Percentiles rank a stretch among this genome's conserved stretches.
Evolutionary conservation across 2,329 filamentous ascomycete genomes (phyloP).

Genomic region (Ophiostoma sp.): DNA sequence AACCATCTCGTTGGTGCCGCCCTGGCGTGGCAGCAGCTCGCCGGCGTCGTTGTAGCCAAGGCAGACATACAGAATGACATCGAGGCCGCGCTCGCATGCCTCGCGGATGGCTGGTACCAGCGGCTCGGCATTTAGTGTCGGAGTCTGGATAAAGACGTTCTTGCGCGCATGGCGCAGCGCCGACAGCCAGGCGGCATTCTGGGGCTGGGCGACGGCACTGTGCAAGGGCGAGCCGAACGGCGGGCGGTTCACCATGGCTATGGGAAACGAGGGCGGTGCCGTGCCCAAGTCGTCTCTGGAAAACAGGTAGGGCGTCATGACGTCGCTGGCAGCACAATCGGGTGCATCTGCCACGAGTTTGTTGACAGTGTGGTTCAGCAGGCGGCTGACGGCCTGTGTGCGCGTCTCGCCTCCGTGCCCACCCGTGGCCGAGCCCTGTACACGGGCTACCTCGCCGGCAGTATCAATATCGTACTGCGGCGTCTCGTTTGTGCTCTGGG

Average conservation of each 20-base stretch:
- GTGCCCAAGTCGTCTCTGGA: slow-evolving; percentile 16
- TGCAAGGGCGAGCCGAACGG: slow-evolving; percentile 62
- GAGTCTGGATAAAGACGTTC: slow-evolving; percentile 71
- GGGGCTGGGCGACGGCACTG: slow-evolving; percentile 57
- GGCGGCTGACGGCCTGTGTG: slow-evolving; percentile 55
- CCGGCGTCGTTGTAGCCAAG: slow-evolving; percentile 75
- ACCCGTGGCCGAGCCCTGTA: slow-evolving; percentile 53
- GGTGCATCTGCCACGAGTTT: slow-evolving; percentile 48
- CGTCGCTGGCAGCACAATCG: slow-evolving; percentile 45
- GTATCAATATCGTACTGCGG: slow-evolving; percentile 61
- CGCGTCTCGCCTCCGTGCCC: slow-evolving; percentile 44
- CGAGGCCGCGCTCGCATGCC: slow-evolving; percentile 61
- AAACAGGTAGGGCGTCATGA: slow-evolving; percentile 61
- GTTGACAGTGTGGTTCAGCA: slow-evolving; percentile 60
- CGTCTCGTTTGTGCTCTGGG: slow-evolving; percentile 52
- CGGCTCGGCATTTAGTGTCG: slow-evolving; percentile 67
- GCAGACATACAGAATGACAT: slow-evolving; percentile 66
- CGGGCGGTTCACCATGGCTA: slow-evolving; percentile 64
- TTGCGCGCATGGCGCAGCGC: slow-evolving; percentile 58
- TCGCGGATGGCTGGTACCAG: slow-evolving; percentile 57
- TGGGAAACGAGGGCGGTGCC: slow-evolving; percentile 57
- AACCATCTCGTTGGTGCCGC: slow-evolving; percentile 69
- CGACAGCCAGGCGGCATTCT: slow-evolving; percentile 70
- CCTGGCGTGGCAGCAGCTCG: slow-evolving; percentile 68
- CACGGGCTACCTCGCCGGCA: slow-evolving; percentile 54